These are phyloP conservation scores for Paracoccidioides brasiliensis DNA, from an alignment of 2,329 filamentous ascomycete species.

Conservation along the genomic window DNA sequence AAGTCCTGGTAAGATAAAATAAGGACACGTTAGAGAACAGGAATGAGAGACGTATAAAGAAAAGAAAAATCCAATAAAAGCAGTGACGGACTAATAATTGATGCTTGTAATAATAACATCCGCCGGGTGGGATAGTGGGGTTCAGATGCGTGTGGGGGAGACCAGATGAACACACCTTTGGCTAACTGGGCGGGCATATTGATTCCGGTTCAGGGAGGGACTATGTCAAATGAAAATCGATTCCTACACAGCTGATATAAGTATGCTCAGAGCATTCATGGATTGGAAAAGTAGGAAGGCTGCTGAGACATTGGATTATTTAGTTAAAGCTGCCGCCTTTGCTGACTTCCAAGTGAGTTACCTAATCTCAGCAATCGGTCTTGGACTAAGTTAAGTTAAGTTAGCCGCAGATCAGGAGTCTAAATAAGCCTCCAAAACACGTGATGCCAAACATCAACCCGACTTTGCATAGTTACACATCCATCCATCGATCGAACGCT, in stretches of 20 bases:
- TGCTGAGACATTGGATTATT: background rate
- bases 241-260: background rate
- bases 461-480: background rate
- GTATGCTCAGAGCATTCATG: background rate
- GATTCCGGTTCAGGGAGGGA: slow-evolving; percentile 1
- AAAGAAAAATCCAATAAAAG: background rate
- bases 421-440: background rate
- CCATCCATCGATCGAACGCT: background rate
- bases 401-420: background rate
- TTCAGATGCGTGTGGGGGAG: background rate
- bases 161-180: slow-evolving; percentile 28
- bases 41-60: background rate
- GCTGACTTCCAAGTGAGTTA: background rate
- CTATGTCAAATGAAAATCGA: background rate
- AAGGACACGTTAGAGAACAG: background rate
- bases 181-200: slow-evolving; percentile 36
- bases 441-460: background rate
- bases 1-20: slow-evolving; percentile 35
- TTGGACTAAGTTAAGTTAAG: background rate
- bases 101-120: too few relatives aligned
- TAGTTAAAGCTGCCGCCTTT: slow-evolving; percentile 5
- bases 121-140: background rate
- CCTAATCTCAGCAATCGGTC: background rate
- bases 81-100: too few relatives aligned
- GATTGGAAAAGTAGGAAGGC: background rate